Evolutionary conservation across 2,329 filamentous ascomycete species (phyloP), one percentile per base, ranked within the genome.

Genomic region (Trichoderma sp.): DNA sequence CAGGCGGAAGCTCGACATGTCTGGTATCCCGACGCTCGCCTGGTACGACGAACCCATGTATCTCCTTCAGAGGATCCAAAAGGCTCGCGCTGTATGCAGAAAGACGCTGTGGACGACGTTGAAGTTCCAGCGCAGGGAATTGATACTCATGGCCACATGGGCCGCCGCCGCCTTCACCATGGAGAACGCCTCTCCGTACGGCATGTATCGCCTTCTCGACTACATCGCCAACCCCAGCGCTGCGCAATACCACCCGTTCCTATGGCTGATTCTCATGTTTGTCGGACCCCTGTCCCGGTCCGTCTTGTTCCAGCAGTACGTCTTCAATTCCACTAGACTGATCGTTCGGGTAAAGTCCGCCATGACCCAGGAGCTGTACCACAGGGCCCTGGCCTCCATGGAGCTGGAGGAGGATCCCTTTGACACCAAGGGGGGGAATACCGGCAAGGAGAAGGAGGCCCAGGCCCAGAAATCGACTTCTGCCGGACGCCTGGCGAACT

Each of bases 341-440:
- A 74, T 85, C 41, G 83, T 86, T 43, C 81, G 85, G 28, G 74
- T 86, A 63, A 85, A 85, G 69, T 80, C 83, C 30, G 83, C 81
- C 30, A 77, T 87, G 65, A 85, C 83, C 0, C 84, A 86, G 68
- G 85, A 87, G 70, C 77, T 87, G 10, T 87, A 87, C 68, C 80
- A 81, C 67, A 82, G 80, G 51, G 83, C 84, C 3, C 78, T 86
- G 69, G 76, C 76, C 9, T 86, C 83, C 1, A 84, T 84, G 81
- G 83, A 85, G 66, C 74, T 86, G 48, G 82, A 86, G 55, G 81
- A 85, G n/a, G 82, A 85, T 59, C 77, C 80, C 1, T 82, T 83
- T 66, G 73, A 75, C 58, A 28, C 71, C n/a, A 62, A 62, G 41
- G 48, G 26, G 17, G 59, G 48, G 3, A 19, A 14, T 34, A 26